Base-by-base conservation (phyloP, 129 eudicot genomes). In the Scalesia atractyloides region DNA sequence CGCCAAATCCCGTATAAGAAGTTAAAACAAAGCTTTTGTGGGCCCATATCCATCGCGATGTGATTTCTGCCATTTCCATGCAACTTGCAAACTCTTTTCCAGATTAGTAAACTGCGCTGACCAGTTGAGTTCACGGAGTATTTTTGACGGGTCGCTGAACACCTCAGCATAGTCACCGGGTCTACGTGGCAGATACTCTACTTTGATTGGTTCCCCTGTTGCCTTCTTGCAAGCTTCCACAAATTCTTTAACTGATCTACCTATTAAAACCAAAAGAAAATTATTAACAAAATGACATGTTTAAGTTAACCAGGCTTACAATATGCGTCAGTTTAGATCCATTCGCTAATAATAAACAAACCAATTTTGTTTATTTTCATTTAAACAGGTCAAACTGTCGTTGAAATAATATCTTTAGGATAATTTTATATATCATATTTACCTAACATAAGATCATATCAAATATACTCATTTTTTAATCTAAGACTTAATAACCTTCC, bases 161-260 rank as follows among this genome's bases (percentile, higher is more conserved):
- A 91, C 97, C 83, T 91, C 96, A 3, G 97, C 97, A 75, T 91
- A 91, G 62, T 91, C 97, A 60, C 97, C 97, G 7, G 96, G 93
- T 24, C 97, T 73, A 18, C 97, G 92, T 46, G 93, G 89, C 53
- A 91, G 76, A 75, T 77, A 86, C n/a, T 91, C 93, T 7, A 91
- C 88, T 72, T 82, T 88, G 51, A 91, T 84, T 17, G 87, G 54
- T 49, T 73, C 89, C 54, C 97, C 97, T 2, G 97, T 91, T 20
- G 97, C 96, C 76, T 82, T 84, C 82, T 88, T 91, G 59, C 97
- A 91, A n/a, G 97, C 97, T 83, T 84, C 92, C 76, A 91, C 96
- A 73, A 91, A 91, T 74, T 88, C 92, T 62, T 88, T 86, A 17
- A 91, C 97, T 0, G 97, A 91, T 64, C 96, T 79, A 66, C 97